phyloP scores from a whole-genome alignment of 1,284 basidiomycete species.

The Fistulina hepatica region DNA sequence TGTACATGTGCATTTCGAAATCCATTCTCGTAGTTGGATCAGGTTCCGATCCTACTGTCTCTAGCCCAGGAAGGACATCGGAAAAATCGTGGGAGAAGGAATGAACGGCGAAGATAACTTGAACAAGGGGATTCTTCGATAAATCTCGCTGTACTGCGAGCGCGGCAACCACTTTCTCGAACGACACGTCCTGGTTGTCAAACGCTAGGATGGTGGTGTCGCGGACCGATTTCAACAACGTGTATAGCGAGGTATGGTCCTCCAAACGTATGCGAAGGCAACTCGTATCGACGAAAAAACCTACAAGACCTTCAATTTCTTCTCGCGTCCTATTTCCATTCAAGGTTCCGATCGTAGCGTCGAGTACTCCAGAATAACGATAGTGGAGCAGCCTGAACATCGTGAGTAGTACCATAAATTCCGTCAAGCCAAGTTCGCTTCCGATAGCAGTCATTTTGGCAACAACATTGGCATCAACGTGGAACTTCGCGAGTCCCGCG shows the following conservation, averaged over 20 bases:
- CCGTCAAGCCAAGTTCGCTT: background rate
- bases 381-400: background rate
- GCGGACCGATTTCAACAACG: background rate
- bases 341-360: background rate
- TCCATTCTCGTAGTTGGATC: background rate
- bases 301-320: background rate
- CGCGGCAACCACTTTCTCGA: background rate
- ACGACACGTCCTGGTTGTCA: background rate
- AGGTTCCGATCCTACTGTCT: background rate
- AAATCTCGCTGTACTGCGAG: background rate
- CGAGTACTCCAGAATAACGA: background rate
- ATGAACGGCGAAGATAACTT: slow-evolving; percentile 1
- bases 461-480: background rate
- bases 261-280: background rate
- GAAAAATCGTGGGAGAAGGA: background rate
- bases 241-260: background rate
- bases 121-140: background rate
- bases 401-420: background rate
- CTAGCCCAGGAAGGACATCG: background rate
- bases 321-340: background rate
- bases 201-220: background rate
- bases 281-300: slow-evolving; percentile 1
- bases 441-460: background rate
- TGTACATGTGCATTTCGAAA: slow-evolving; percentile 1
- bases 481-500: background rate